phyloP scores from a whole-genome alignment of 805 yeast species.

The Danielozyma ontarioensis region DNA sequence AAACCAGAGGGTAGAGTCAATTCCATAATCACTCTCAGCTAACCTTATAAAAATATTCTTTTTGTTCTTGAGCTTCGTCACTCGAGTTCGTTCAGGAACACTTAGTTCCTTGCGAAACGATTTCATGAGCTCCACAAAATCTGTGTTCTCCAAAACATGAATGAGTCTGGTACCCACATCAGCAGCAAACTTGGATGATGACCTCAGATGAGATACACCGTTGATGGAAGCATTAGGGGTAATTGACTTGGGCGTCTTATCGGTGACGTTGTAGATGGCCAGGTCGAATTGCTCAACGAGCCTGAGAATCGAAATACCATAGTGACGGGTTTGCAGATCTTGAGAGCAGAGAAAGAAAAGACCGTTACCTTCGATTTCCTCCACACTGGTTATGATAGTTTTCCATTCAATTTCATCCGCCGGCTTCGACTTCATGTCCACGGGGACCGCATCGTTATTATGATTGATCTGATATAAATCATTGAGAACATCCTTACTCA shows the following conservation, averaged over 20 bases:
- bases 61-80: slow-evolving; percentile 58
- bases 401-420: slow-evolving; percentile 71
- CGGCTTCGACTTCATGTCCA: slow-evolving; percentile 16
- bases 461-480: slow-evolving; percentile 43
- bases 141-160: slow-evolving; percentile 68
- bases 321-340: slow-evolving; percentile 66
- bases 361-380: slow-evolving; percentile 95
- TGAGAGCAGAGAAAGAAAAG: slow-evolving; percentile 87
- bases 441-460: slow-evolving; percentile 25
- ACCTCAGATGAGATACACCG: slow-evolving; percentile 47
- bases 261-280: slow-evolving; percentile 56
- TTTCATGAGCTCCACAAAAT: slow-evolving; percentile 58
- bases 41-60: slow-evolving; percentile 67
- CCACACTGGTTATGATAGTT: slow-evolving; percentile 76
- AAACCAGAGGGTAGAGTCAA: slow-evolving; percentile 96
- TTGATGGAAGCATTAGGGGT: slow-evolving; percentile 7
- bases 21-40: slow-evolving; percentile 90
- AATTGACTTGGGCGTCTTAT: slow-evolving; percentile 8
- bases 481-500: slow-evolving; percentile 34
- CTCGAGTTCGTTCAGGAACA: slow-evolving; percentile 73
- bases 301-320: slow-evolving; percentile 70
- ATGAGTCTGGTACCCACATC: slow-evolving; percentile 73
- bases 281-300: slow-evolving; percentile 85
- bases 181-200: slow-evolving; percentile 69
- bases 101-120: slow-evolving; percentile 48